Conservation (phyloP, 2,329 filamentous ascomycete genomes). For the Nothophoma quercina region DNA sequence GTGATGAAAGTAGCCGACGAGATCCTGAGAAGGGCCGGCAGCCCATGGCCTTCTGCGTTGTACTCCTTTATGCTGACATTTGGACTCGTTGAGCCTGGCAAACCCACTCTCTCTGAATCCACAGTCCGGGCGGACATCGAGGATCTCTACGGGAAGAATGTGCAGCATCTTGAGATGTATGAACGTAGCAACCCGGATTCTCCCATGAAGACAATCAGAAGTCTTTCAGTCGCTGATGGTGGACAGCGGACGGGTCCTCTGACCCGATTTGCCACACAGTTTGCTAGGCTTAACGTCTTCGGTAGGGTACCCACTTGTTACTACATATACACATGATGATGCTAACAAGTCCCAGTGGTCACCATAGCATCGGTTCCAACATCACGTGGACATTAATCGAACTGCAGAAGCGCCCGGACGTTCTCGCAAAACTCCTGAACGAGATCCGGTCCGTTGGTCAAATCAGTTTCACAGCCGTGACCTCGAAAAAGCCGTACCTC, state of each 20-base stretch:
- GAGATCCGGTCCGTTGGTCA: background rate
- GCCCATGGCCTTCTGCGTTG: conserved; percentile 8
- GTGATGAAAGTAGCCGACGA: conserved; percentile 1
- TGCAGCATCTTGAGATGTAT: conserved; percentile 1
- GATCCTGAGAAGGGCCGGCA: conserved; percentile 1
- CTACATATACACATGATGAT: no score
- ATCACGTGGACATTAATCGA: conserved; percentile 9
- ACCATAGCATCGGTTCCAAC: conserved; percentile 11
- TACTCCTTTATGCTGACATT: conserved; percentile 10
- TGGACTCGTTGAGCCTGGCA: conserved; percentile 1
- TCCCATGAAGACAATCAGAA: conserved; percentile 9
- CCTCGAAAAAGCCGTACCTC: conserved; percentile 9
- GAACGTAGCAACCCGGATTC: conserved; percentile 1
- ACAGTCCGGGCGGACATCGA: conserved; percentile 3
- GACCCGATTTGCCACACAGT: background rate
- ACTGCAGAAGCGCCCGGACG: conserved; percentile 3
- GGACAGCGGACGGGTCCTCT: conserved; percentile 1
- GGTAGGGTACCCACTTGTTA: background rate
- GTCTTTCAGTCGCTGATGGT: conserved; percentile 1
- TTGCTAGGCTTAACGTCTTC: conserved; percentile 6
- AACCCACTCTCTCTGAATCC: conserved; percentile 4
- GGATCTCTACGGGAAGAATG: background rate
- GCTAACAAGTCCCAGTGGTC: background rate
- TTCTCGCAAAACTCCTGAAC: background rate
- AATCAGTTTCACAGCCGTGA: background rate